Percentiles rank a stretch among this genome's conserved stretches.
Conservation (phyloP, 2,329 filamentous ascomycete genomes). For the Beauveria pseudobassiana region DNA sequence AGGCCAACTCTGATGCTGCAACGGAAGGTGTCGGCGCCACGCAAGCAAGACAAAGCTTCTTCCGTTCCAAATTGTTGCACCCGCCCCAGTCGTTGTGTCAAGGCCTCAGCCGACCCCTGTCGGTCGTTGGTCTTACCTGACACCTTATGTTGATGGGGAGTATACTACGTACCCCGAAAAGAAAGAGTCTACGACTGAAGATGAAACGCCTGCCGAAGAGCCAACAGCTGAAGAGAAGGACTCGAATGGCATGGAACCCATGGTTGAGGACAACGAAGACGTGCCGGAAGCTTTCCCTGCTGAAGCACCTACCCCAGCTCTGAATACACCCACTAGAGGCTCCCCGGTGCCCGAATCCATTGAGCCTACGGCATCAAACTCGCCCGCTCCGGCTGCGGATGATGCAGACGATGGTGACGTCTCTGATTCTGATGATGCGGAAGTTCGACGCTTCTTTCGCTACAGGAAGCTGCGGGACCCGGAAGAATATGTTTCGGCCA, state of each 20-base stretch:
- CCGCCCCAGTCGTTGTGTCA: slow-evolving; percentile 12
- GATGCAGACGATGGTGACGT: slow-evolving; percentile 30
- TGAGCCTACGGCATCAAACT: slow-evolving; percentile 30
- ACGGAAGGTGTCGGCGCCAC: neutral
- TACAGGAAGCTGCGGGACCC: slow-evolving; percentile 46
- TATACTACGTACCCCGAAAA: slow-evolving; percentile 32
- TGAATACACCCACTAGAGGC: slow-evolving; percentile 31
- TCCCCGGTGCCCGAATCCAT: slow-evolving; percentile 32
- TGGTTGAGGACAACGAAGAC: slow-evolving; percentile 7
- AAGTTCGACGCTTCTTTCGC: slow-evolving; percentile 27
- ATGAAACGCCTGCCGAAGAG: slow-evolving; percentile 24
- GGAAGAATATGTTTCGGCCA: slow-evolving; percentile 38
- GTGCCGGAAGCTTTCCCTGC: slow-evolving; percentile 20
- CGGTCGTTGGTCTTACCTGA: slow-evolving; percentile 32
- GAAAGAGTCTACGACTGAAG: slow-evolving; percentile 24
- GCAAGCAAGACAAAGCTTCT: neutral
- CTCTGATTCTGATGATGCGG: slow-evolving; percentile 27
- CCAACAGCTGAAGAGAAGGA: slow-evolving; percentile 21
- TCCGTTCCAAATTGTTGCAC: neutral
- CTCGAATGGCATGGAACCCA: slow-evolving; percentile 22
- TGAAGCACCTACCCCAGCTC: slow-evolving; percentile 28
- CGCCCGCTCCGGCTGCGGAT: slow-evolving; percentile 29
- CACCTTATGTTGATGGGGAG: slow-evolving; percentile 33
- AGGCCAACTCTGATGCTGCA: neutral
- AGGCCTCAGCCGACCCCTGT: slow-evolving; percentile 23